A percentile compares a stretch with the other conserved stretches of the same genome.
Conservation (phyloP, 2,329 filamentous ascomycete species). For the Stagonosporopsis chrysanthemi region DNA sequence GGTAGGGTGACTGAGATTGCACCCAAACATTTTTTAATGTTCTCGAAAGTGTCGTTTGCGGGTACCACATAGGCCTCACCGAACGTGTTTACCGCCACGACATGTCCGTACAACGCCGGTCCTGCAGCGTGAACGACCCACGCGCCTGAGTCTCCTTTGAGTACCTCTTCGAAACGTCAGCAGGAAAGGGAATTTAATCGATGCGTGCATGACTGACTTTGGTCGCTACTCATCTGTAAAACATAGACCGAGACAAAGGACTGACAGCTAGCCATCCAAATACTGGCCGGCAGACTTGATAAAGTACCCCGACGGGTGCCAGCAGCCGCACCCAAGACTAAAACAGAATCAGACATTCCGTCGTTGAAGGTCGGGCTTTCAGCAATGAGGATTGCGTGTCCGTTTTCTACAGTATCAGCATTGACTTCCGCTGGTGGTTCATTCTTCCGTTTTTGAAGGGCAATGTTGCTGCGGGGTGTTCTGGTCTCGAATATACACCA, state of each 20-base stretch:
- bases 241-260: neutral
- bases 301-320: neutral
- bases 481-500: neutral
- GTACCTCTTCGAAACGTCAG: neutral
- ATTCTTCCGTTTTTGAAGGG: neutral
- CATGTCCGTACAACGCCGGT: neutral
- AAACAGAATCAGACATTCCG: neutral
- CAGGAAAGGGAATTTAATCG: too few species aligned
- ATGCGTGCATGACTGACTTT: neutral
- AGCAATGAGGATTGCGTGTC: neutral
- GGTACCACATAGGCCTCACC: neutral
- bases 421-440: neutral
- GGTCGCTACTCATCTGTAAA: neutral
- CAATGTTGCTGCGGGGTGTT: neutral
- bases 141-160: neutral
- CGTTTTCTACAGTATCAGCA: neutral
- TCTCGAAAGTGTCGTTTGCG: neutral
- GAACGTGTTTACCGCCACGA: neutral
- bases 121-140: neutral
- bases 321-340: neutral
- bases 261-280: neutral
- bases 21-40: neutral
- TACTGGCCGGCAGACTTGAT: neutral
- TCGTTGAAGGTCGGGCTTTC: neutral
- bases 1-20: neutral